Evolutionary conservation across 208 protist species (phyloP), one percentile per base, ranked within the genome.

Genomic region (Acanthamoeba triangularis): DNA sequence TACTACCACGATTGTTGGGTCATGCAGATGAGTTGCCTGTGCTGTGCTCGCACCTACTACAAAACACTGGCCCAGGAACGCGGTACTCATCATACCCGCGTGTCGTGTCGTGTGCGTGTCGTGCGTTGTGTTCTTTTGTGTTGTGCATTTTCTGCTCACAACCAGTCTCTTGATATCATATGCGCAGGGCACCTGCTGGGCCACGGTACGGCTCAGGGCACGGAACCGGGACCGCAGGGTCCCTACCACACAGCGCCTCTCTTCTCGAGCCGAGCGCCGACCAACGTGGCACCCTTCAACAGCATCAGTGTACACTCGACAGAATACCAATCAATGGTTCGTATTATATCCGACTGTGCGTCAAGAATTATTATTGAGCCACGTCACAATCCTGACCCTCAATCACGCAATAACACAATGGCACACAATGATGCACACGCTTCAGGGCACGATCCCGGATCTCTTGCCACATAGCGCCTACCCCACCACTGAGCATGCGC

Each of bases 241-340:
- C 74, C 74, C 16, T 82, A 52, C 37, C 74, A 82, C 74, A 82
- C 74, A 14, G 74, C 74, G 11, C 74, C 74, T 49, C 74, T 54
- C 23, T 82, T 82, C 25, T 52, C 74, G 16, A 16, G 8, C 74
- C 56, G 56, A 63, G 56, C 56, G 20, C 56, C 56, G 56, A 63
- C 56, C 56, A 63, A 63, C 56, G 11, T 18, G 23, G 0, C 56
- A 7, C 20, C 20, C 20, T 63, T 28, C 14, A 8, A 18, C 23
- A 18, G 1, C 56, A 63, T 63, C 56, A 63, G 13, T 18, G 56
- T 63, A 18, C 56, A 63, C 23, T n/a, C 56, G 20, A 63, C 56
- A 63, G 56, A 28, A 1, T 63, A 63, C 23, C 56, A 0, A 28
- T 3, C 56, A 28, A 63, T 63, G 16, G 56, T 63, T 13, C 56